Percentiles rank a stretch among this genome's conserved stretches.
phyloP scores from a whole-genome alignment of 73 alveolate species.

The Paramecium sexaurelia region DNA sequence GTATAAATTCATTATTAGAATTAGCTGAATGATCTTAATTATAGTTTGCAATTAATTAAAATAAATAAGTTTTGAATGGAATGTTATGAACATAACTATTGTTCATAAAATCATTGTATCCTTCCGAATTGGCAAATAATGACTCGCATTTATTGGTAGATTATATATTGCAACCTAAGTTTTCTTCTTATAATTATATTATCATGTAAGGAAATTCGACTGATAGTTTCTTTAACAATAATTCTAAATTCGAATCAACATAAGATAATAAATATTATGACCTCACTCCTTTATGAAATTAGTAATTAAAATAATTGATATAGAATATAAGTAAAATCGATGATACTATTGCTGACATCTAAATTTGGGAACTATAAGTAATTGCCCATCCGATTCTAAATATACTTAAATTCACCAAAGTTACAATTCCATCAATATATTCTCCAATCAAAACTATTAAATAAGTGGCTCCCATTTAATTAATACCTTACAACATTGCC shows the following conservation, averaged over 20 bases:
- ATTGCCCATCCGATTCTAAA: neutral
- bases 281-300: neutral
- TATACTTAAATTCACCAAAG: neutral
- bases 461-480: neutral
- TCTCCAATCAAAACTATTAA: neutral
- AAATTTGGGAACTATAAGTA: neutral
- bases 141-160: neutral
- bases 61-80: neutral
- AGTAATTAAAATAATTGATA: neutral
- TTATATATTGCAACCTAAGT: neutral
- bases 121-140: neutral
- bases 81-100: neutral
- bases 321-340: neutral
- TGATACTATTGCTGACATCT: neutral
- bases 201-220: neutral
- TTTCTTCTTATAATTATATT: neutral
- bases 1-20: neutral
- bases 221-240: neutral
- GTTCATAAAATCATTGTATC: neutral
- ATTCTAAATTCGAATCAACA: neutral
- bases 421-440: neutral
- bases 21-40: neutral
- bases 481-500: conserved; percentile 1
- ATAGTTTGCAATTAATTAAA: neutral
- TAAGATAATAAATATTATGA: neutral